Percentiles rank a stretch among this genome's conserved stretches.
These are phyloP conservation scores for Trametes elegans DNA, from an alignment of 768 basidiomycete species.

Conservation along the genomic window DNA sequence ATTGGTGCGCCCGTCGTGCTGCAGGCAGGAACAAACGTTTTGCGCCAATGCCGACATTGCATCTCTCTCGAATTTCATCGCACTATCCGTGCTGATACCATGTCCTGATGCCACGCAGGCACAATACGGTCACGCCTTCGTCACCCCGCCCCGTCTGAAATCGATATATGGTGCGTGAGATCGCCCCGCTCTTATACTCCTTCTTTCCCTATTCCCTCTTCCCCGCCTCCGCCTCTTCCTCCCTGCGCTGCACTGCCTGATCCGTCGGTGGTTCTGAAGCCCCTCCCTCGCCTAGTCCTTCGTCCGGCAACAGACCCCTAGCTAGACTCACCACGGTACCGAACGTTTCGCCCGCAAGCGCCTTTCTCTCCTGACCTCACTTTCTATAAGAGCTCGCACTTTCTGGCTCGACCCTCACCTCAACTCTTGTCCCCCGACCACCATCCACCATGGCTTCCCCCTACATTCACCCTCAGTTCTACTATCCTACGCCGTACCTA, in stretches of 20 bases:
- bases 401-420: neutral
- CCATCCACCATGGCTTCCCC: constrained; percentile 12
- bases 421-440: neutral
- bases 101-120: constrained; percentile 3
- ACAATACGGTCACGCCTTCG: neutral
- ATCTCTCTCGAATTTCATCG: neutral
- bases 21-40: neutral
- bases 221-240: neutral
- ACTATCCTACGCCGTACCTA: constrained; percentile 23
- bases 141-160: constrained; percentile 1
- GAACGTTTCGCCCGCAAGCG: neutral
- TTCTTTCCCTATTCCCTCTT: neutral
- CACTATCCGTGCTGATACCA: neutral
- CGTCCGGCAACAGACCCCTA: neutral
- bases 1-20: neutral
- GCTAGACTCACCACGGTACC: constrained; percentile 4
- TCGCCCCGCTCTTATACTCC: neutral
- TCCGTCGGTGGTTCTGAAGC: constrained; percentile 1
- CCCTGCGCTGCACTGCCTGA: constrained; percentile 1
- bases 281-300: constrained; percentile 7
- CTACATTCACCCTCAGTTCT: constrained; percentile 15
- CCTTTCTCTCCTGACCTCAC: neutral
- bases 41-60: neutral
- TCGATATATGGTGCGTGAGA: constrained; percentile 6
- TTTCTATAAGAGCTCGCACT: constrained; percentile 6